Evolutionary conservation across 2,329 filamentous ascomycete genomes (phyloP).

Genomic region (Epicoccum nigrum): DNA sequence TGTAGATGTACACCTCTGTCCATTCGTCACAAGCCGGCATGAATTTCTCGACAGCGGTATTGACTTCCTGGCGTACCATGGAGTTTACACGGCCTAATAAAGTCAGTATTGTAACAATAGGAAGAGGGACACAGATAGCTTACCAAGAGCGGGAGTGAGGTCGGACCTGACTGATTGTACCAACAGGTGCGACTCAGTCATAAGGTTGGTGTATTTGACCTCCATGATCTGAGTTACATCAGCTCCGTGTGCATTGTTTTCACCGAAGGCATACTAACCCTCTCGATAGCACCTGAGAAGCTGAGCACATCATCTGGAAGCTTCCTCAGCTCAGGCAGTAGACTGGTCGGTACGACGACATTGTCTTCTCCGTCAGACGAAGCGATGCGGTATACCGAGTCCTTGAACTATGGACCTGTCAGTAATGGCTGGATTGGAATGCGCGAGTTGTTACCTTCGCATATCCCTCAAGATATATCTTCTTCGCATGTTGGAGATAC

Average conservation of each 20-base stretch:
- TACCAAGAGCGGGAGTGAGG: slow-evolving; percentile 45
- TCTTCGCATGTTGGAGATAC: slow-evolving; percentile 31
- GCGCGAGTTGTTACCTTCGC: slow-evolving; percentile 23
- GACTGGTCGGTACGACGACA: slow-evolving; percentile 35
- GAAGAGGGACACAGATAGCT: background rate
- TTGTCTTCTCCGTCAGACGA: slow-evolving; percentile 27
- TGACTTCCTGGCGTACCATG: slow-evolving; percentile 38
- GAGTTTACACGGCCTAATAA: slow-evolving; percentile 36
- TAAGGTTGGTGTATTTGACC: slow-evolving; percentile 39
- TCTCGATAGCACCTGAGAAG: slow-evolving; percentile 34
- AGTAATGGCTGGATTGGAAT: slow-evolving; percentile 1
- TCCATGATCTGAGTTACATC: slow-evolving; percentile 33
- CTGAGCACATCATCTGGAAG: slow-evolving; percentile 43
- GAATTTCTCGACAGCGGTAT: slow-evolving; percentile 33
- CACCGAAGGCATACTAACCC: slow-evolving; percentile 26
- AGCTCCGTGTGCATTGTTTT: background rate
- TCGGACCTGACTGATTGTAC: slow-evolving; percentile 39
- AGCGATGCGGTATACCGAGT: slow-evolving; percentile 31
- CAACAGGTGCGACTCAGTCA: slow-evolving; percentile 22
- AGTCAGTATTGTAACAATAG: slow-evolving; percentile 15
- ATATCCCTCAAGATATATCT: slow-evolving; percentile 39
- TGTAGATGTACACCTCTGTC: slow-evolving; percentile 39
- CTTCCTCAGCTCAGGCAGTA: slow-evolving; percentile 42
- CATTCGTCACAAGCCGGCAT: slow-evolving; percentile 41
- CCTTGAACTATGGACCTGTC: slow-evolving; percentile 34